A percentile compares a stretch with the other conserved stretches of the same genome.
phyloP scores from a whole-genome alignment of 139 green algal species.

The Mesotaenium endlicherianum region DNA sequence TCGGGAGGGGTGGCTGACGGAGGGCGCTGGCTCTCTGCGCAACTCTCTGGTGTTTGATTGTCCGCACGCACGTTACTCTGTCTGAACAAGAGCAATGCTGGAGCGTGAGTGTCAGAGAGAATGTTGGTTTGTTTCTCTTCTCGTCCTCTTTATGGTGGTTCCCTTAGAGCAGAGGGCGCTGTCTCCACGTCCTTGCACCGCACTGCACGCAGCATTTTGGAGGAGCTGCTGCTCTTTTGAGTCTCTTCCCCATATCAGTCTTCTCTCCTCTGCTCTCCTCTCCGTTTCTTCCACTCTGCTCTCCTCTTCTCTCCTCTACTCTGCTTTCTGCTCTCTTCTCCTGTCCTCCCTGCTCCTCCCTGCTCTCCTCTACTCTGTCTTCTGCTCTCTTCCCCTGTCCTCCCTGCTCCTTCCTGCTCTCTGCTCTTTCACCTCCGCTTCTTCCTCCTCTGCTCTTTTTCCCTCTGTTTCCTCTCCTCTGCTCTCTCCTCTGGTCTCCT shows the following conservation, averaged over 20 bases:
- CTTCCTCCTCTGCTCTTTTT: neutral
- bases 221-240: neutral
- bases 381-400: neutral
- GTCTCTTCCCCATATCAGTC: neutral
- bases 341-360: neutral
- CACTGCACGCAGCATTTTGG: neutral
- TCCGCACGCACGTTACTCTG: too few relatives aligned
- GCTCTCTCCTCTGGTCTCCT: neutral
- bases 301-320: neutral
- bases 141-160: neutral
- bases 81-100: too few relatives aligned
- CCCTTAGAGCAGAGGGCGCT: neutral
- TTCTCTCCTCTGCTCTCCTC: constrained; percentile 6
- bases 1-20: too few relatives aligned
- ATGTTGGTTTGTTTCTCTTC: neutral
- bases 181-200: neutral
- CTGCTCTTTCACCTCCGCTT: neutral
- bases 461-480: neutral
- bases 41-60: too few relatives aligned
- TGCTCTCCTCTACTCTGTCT: neutral
- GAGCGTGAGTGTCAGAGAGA: too few relatives aligned
- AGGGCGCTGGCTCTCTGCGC: too few relatives aligned
- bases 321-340: neutral
- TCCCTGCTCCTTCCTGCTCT: neutral
- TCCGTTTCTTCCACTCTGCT: constrained; percentile 12